These are phyloP conservation scores for Detonula confervacea DNA, from an alignment of 352 stramenopile genomes.

Conservation along the genomic window DNA sequence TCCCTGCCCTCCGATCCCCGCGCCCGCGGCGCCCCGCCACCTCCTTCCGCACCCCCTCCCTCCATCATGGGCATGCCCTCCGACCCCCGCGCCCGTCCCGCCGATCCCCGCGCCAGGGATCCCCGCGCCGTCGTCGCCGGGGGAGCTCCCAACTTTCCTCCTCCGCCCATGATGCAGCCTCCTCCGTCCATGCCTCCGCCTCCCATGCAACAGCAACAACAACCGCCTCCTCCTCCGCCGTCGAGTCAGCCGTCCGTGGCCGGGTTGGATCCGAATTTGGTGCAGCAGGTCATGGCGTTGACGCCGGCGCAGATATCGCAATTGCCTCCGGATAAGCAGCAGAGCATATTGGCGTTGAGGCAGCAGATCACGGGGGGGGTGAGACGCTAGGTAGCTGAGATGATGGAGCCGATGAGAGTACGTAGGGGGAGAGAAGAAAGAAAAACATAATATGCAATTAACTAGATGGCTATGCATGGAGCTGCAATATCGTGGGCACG, in stretches of 20 bases:
- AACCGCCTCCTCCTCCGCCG: neutral
- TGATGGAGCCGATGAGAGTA: too few relatives aligned
- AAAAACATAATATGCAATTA: too few relatives aligned
- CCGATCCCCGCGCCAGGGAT: slow-evolving; percentile 70
- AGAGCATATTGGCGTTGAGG: slow-evolving; percentile 81
- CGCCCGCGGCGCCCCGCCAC: slow-evolving; percentile 26
- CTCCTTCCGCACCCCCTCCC: slow-evolving; percentile 21
- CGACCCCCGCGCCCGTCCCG: slow-evolving; percentile 41
- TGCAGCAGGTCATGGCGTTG: slow-evolving; percentile 85
- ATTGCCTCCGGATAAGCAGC: slow-evolving; percentile 82
- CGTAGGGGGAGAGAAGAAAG: too few relatives aligned
- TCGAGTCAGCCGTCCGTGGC: slow-evolving; percentile 43
- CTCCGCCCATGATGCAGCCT: slow-evolving; percentile 30
- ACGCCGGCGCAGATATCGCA: slow-evolving; percentile 79
- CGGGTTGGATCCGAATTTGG: slow-evolving; percentile 73
- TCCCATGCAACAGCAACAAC: slow-evolving; percentile 35
- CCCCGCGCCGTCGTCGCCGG: too few relatives aligned
- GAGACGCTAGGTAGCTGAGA: too few relatives aligned
- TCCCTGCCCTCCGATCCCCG: slow-evolving; percentile 23
- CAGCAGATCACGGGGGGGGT: slow-evolving; percentile 74
- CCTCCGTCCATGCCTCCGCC: slow-evolving; percentile 27
- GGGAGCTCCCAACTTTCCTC: slow-evolving; percentile 32
- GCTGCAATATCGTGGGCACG: too few relatives aligned
- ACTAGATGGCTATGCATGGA: too few relatives aligned
- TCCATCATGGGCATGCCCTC: slow-evolving; percentile 11